These are phyloP conservation scores for Teratosphaeria pseudoeucalypti DNA, from an alignment of 2,329 filamentous ascomycete species.

Conservation along the genomic window DNA sequence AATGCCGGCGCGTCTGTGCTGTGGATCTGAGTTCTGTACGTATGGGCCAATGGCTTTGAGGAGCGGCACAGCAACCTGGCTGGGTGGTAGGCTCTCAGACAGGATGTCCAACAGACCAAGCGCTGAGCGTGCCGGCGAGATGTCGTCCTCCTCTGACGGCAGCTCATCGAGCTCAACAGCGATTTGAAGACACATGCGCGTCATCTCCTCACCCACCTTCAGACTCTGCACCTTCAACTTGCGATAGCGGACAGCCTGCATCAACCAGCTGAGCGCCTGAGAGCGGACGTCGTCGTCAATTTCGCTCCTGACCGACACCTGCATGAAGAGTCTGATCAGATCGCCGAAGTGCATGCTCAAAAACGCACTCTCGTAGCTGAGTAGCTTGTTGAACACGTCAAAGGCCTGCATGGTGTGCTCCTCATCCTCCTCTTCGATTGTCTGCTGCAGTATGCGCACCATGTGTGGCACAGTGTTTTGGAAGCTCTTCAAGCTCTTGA, in stretches of 20 bases:
- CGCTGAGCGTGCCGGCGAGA: constrained; percentile 74
- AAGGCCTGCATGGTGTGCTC: constrained; percentile 84
- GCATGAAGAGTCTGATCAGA: constrained; percentile 86
- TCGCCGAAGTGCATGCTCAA: constrained; percentile 80
- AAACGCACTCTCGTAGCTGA: constrained; percentile 79
- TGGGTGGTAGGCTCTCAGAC: constrained; percentile 77
- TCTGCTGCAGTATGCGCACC: constrained; percentile 78
- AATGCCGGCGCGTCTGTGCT: constrained; percentile 81
- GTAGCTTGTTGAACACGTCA: constrained; percentile 91
- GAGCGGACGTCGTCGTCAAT: constrained; percentile 76
- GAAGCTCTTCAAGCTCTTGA: constrained; percentile 60
- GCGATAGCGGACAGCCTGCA: constrained; percentile 82
- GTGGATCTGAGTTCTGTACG: constrained; percentile 61
- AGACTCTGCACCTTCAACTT: constrained; percentile 93
- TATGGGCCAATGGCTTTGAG: constrained; percentile 78
- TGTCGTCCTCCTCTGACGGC: constrained; percentile 64
- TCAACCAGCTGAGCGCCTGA: constrained; percentile 86
- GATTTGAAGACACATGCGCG: constrained; percentile 77
- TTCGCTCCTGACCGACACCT: constrained; percentile 65
- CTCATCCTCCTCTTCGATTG: constrained; percentile 64
- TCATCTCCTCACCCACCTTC: constrained; percentile 77
- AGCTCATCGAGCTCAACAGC: constrained; percentile 78
- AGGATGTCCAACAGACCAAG: constrained; percentile 83
- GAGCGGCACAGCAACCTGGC: constrained; percentile 86
- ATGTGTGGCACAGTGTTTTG: constrained; percentile 75